Percentiles rank a stretch among this genome's conserved stretches.
Evolutionary conservation across 2,329 filamentous ascomycete genomes (phyloP).

Genomic region (Epichloe amarillans): DNA sequence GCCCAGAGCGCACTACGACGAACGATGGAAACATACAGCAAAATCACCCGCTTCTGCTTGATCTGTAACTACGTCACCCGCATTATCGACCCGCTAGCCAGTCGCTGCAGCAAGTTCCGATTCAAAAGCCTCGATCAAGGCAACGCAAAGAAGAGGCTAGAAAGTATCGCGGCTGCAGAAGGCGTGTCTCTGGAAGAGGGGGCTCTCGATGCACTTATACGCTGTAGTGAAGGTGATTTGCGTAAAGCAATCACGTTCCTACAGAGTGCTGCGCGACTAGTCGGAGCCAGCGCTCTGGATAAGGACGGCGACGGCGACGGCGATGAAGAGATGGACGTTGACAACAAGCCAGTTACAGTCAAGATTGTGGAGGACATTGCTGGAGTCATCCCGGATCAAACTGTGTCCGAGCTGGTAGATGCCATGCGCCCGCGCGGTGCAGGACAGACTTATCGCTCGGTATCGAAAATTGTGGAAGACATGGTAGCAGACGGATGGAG

Average conservation of each 20-base stretch:
- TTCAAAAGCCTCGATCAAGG: conserved; percentile 91
- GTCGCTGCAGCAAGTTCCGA: conserved; percentile 87
- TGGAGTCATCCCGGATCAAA: conserved; percentile 70
- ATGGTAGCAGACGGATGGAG: conserved; percentile 97
- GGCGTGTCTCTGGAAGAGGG: conserved; percentile 63
- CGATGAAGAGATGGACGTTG: conserved; percentile 49
- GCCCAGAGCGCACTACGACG: conserved; percentile 83
- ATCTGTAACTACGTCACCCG: conserved; percentile 98
- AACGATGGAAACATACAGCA: conserved; percentile 97
- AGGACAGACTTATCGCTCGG: conserved; percentile 53
- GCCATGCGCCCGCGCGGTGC: conserved; percentile 62
- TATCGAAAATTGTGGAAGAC: conserved; percentile 72
- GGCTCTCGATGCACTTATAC: conserved; percentile 70
- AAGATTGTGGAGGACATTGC: conserved; percentile 87
- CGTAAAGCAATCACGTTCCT: conserved; percentile 92
- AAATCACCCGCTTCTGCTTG: conserved; percentile 92
- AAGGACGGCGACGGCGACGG: conserved; percentile 33
- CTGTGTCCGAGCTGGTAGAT: conserved; percentile 56
- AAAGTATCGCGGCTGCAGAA: conserved; percentile 72
- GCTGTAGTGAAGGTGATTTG: conserved; percentile 85
- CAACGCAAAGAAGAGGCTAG: conserved; percentile 66
- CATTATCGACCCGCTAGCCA: conserved; percentile 93
- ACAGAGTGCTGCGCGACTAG: conserved; percentile 83
- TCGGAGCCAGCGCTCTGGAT: conserved; percentile 48
- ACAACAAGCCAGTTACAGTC: conserved; percentile 54